Evolutionary conservation across 2,329 filamentous ascomycete species (phyloP).

Genomic region (Hypoxylon sp.): DNA sequence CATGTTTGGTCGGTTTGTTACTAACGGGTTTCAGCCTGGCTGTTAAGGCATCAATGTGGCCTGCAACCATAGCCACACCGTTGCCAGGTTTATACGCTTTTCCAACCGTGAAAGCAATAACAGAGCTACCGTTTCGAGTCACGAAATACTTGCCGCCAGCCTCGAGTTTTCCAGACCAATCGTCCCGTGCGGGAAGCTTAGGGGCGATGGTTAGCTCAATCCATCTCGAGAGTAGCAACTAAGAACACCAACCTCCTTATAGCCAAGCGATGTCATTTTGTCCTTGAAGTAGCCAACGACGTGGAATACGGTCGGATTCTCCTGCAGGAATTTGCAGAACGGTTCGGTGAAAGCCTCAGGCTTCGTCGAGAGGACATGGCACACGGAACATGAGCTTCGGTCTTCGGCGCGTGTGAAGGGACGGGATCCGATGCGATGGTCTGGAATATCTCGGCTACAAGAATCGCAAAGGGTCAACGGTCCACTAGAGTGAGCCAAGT

Average conservation of each 20-base stretch:
- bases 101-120: constrained; percentile 89
- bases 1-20: constrained; percentile 84
- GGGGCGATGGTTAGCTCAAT: constrained; percentile 6
- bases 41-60: constrained; percentile 93
- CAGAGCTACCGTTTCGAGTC: constrained; percentile 85
- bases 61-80: constrained; percentile 88
- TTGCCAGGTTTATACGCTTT: constrained; percentile 86
- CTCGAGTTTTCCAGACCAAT: constrained; percentile 80
- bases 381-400: constrained; percentile 45
- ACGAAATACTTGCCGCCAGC: constrained; percentile 91
- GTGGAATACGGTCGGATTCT: constrained; percentile 95
- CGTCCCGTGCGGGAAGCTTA: constrained; percentile 82
- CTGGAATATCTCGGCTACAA: constrained; percentile 50
- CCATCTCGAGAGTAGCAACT: constrained; percentile 2
- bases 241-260: constrained; percentile 72
- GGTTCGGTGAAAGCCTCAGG: constrained; percentile 83
- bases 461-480: constrained; percentile 47
- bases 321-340: constrained; percentile 88
- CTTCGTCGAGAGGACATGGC: constrained; percentile 51
- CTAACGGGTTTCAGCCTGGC: constrained; percentile 93
- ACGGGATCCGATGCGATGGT: constrained; percentile 52
- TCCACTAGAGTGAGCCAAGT: constrained; percentile 33
- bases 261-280: constrained; percentile 80
- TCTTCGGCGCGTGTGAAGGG: constrained; percentile 41
- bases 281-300: constrained; percentile 83